Evolutionary conservation across 2,329 filamentous ascomycete species (phyloP).

Genomic region (Akanthomyces muscarius): DNA sequence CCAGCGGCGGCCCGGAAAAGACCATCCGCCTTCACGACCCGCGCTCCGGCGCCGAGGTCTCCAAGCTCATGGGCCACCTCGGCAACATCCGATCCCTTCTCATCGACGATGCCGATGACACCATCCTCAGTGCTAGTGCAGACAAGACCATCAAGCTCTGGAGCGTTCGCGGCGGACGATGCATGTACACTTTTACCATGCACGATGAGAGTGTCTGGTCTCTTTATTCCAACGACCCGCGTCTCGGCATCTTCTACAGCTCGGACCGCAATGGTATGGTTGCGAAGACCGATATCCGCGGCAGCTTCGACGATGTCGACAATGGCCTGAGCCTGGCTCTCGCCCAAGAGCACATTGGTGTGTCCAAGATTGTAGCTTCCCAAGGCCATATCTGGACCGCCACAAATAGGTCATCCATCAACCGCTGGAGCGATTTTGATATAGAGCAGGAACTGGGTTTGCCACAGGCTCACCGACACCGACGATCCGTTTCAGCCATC

Average conservation of each 20-base stretch:
- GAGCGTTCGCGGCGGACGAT: conserved; percentile 91
- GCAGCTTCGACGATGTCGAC: conserved; percentile 64
- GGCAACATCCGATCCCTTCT: conserved; percentile 91
- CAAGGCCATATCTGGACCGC: conserved; percentile 85
- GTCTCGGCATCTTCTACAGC: conserved; percentile 88
- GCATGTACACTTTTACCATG: conserved; percentile 98
- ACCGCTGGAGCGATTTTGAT: conserved; percentile 84
- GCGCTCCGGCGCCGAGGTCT: conserved; percentile 81
- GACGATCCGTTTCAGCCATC: conserved; percentile 44
- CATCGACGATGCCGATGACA: conserved; percentile 83
- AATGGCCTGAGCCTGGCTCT: conserved; percentile 88
- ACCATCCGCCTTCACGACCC: conserved; percentile 91
- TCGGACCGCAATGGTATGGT: conserved; percentile 87
- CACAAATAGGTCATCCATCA: conserved; percentile 85
- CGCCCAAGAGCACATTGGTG: conserved; percentile 84
- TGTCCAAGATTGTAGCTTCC: conserved; percentile 63
- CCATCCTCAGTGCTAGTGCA: conserved; percentile 87
- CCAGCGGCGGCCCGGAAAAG: conserved; percentile 90
- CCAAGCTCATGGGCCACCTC: conserved; percentile 94
- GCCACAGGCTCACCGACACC: conserved; percentile 49
- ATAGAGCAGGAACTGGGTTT: conserved; percentile 68
- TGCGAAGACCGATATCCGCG: conserved; percentile 90
- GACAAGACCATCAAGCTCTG: conserved; percentile 98
- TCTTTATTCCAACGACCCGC: conserved; percentile 81
- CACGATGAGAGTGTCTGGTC: conserved; percentile 98